These are phyloP conservation scores for Cucurbita ficifolia DNA, from an alignment of 306 rosid genomes.

Conservation along the genomic window DNA sequence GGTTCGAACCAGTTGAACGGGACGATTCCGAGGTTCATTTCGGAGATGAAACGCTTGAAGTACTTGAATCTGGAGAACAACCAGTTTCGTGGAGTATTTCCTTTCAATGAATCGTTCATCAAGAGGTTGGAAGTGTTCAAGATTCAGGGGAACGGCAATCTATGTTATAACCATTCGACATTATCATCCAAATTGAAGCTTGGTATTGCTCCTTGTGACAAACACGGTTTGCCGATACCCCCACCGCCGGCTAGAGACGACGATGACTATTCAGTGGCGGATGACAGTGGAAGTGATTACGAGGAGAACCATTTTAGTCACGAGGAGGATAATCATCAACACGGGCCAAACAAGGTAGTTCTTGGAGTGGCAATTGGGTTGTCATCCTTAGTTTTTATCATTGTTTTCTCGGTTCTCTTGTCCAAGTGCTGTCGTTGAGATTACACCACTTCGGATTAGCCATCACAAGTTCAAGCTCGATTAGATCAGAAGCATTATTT, in stretches of 20 bases:
- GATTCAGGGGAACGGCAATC: conserved; percentile 46
- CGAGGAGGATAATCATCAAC: conserved; percentile 32
- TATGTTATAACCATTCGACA: conserved; percentile 68
- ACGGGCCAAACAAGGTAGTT: conserved; percentile 66
- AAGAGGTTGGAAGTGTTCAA: conserved; percentile 45
- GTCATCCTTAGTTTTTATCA: conserved; percentile 67
- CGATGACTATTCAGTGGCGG: conserved; percentile 24
- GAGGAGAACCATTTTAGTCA: conserved; percentile 16
- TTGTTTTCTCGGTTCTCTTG: conserved; percentile 51
- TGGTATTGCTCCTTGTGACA: conserved; percentile 81
- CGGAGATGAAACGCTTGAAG: conserved; percentile 57
- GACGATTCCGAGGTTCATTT: conserved; percentile 63
- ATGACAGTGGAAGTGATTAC: conserved; percentile 38
- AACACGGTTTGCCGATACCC: conserved; percentile 63
- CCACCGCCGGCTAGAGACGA: conserved; percentile 58
- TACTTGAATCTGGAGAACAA: conserved; percentile 74
- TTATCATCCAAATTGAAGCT: conserved; percentile 76
- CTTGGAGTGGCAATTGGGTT: conserved; percentile 84
- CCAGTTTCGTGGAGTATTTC: conserved; percentile 59
- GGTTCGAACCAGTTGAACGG: conserved; percentile 85
- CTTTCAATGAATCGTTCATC: conserved; percentile 55
- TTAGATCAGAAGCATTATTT: neutral
- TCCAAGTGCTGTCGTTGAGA: conserved; percentile 60
- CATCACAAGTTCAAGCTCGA: neutral
- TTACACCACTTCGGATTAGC: neutral